phyloP scores from a whole-genome alignment of 768 basidiomycete species.

The Sistotremastrum suecicum region DNA sequence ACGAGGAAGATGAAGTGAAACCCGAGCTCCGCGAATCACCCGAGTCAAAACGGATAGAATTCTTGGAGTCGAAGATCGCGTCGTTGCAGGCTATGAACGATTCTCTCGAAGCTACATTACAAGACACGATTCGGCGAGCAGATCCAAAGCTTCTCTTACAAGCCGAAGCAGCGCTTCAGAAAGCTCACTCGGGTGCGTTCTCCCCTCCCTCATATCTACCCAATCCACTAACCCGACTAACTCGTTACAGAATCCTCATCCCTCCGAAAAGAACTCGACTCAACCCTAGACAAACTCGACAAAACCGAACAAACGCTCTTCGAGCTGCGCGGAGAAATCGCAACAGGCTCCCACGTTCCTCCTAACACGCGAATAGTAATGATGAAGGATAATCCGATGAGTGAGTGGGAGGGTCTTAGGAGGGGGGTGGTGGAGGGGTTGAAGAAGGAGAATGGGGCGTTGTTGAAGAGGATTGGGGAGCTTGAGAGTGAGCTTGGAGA shows the following conservation, averaged over 20 bases:
- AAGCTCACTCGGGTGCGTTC: background rate
- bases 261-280: conserved; percentile 22
- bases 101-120: conserved; percentile 21
- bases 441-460: conserved; percentile 69
- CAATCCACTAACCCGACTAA: background rate
- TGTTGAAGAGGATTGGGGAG: conserved; percentile 51
- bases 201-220: background rate
- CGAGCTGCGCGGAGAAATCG: conserved; percentile 64
- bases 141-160: conserved; percentile 24
- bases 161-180: conserved; percentile 18
- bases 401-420: conserved; percentile 64
- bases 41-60: too few relatives aligned
- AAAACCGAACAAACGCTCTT: conserved; percentile 66
- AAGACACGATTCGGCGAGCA: conserved; percentile 35
- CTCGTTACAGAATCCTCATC: conserved; percentile 26
- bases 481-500: conserved; percentile 25
- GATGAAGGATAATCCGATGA: conserved; percentile 69
- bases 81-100: conserved; percentile 6
- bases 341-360: conserved; percentile 60
- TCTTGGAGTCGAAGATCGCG: too few relatives aligned
- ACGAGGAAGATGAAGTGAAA: conserved; percentile 3
- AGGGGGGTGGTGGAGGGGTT: conserved; percentile 63
- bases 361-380: conserved; percentile 56
- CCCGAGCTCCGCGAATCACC: background rate
- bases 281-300: conserved; percentile 43